Evolutionary conservation across 225 moss, liverwort and hornwort species (phyloP), one percentile per base, ranked within the genome.

Genomic region (Anthoceros angustus): DNA sequence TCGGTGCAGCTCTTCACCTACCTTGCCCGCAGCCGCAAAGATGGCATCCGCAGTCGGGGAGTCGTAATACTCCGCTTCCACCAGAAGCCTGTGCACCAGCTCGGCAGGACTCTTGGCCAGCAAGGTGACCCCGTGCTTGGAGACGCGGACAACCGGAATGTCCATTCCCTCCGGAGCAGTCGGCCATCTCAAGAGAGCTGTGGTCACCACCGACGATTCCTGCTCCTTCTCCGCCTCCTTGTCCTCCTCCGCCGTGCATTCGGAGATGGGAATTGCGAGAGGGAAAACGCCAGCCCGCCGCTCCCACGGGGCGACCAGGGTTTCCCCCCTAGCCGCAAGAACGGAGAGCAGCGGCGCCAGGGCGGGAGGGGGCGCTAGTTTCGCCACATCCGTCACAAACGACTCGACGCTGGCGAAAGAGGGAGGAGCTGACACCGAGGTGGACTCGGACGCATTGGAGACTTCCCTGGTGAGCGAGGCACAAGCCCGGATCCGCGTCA

Each of bases 161-260:
- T 88, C 95, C 95, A 98, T 91, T 9, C 85, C 88, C 9, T 66
- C 70, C 8, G 77, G 83, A 21, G 95, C 88, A 40, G 95, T 98
- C 21, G 95, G 95, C 95, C 95, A 98, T 67, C 95, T 85, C 73
- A 98, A n/a, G 39, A 98, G 79, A 12, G 86, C 88, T 20, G 91
- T 98, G 62, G 87, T 10, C 11, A 78, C 80, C 8, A 88, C 4
- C 32, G 32, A 32, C 4, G 32, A 32, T 32, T 32, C 32, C 32
- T 32, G 32, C 32, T 32, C 2, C 2, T 1, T 32, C 32, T 32
- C 32, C 32, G 32, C 32, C 32, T 32, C 95, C 0, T 80, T 73
- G 5, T 20, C 26, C 18, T 76, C 80, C 66, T 85, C 76, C 0
- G n/a, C 8, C n/a, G n/a, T 15, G 7, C 10, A 15, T 5, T 20